These are phyloP conservation scores for Chenopodium formosanum DNA, from an alignment of 148 eudicot genomes.

Conservation along the genomic window DNA sequence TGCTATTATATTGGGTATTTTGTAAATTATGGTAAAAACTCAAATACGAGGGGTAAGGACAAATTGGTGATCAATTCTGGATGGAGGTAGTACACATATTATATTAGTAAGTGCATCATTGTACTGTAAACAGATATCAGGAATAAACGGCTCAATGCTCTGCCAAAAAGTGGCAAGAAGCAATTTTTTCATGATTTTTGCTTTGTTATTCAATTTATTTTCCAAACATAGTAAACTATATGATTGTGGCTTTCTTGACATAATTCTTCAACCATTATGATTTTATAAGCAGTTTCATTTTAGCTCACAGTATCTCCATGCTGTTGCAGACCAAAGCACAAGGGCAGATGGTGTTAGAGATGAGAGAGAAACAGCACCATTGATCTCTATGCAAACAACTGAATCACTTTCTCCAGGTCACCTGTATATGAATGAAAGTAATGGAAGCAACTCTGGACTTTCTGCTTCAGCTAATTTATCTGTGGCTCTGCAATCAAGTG, in stretches of 20 bases:
- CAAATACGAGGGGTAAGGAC: neutral
- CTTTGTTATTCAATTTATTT: neutral
- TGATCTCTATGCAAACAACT: slow-evolving; percentile 36
- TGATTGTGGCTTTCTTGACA: neutral
- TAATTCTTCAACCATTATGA: neutral
- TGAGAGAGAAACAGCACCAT: slow-evolving; percentile 53
- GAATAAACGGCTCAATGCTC: neutral
- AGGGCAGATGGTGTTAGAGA: slow-evolving; percentile 23
- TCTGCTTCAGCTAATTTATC: slow-evolving; percentile 34
- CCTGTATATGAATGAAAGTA: slow-evolving; percentile 31
- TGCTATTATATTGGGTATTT: neutral
- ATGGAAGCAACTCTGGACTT: slow-evolving; percentile 31
- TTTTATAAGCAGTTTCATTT: neutral
- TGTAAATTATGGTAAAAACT: neutral
- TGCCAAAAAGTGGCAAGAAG: neutral
- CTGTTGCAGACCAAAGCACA: slow-evolving; percentile 32
- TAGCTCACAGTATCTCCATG: slow-evolving; percentile 20
- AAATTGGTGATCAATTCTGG: neutral
- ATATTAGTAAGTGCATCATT: neutral
- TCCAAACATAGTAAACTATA: neutral
- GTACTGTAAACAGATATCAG: neutral
- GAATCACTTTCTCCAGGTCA: slow-evolving; percentile 28
- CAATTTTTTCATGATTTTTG: neutral
- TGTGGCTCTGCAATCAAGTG: slow-evolving; percentile 40
- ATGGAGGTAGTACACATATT: neutral